Percentiles rank a stretch among this genome's conserved stretches.
These are phyloP conservation scores for Trypanosoma boissoni DNA, from an alignment of 208 protist genomes.

Conservation along the genomic window DNA sequence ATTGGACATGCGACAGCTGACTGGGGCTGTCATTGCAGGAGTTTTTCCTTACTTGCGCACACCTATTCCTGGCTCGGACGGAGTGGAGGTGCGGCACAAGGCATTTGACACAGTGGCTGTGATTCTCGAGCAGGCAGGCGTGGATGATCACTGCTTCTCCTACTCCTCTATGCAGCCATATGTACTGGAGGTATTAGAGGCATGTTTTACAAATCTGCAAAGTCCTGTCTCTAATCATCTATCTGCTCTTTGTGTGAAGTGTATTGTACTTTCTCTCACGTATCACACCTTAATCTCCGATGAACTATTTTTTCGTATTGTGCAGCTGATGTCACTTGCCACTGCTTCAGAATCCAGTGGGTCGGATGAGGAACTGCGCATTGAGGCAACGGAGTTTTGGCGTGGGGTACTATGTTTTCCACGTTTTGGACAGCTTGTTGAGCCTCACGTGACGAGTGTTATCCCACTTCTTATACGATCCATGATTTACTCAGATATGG, in stretches of 20 bases:
- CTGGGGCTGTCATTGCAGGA: constrained; percentile 40
- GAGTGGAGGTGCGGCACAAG: constrained; percentile 42
- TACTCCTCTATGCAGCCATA: constrained; percentile 46
- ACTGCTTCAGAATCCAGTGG: constrained; percentile 30
- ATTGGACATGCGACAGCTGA: constrained; percentile 57
- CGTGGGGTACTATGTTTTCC: constrained; percentile 66
- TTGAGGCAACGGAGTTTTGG: constrained; percentile 87
- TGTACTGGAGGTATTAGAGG: constrained; percentile 47
- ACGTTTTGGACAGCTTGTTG: constrained; percentile 57
- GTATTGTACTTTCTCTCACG: constrained; percentile 58
- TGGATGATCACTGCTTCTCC: constrained; percentile 55
- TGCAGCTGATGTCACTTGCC: constrained; percentile 50
- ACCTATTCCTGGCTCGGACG: constrained; percentile 13
- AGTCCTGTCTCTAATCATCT: constrained; percentile 42
- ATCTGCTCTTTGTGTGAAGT: constrained; percentile 51
- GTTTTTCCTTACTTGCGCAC: constrained; percentile 45
- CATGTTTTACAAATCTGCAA: constrained; percentile 65
- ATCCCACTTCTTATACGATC: constrained; percentile 79
- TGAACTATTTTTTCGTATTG: constrained; percentile 48
- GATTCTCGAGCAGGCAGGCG: constrained; percentile 61
- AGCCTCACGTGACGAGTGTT: constrained; percentile 43
- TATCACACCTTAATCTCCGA: constrained; percentile 64
- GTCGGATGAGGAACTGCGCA: constrained; percentile 63
- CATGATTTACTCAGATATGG: constrained; percentile 92
- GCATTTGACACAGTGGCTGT: constrained; percentile 55